Evolutionary conservation across 2,329 filamentous ascomycete species (phyloP), one percentile per base, ranked within the genome.

Genomic region (Zymoseptoria tritici): DNA sequence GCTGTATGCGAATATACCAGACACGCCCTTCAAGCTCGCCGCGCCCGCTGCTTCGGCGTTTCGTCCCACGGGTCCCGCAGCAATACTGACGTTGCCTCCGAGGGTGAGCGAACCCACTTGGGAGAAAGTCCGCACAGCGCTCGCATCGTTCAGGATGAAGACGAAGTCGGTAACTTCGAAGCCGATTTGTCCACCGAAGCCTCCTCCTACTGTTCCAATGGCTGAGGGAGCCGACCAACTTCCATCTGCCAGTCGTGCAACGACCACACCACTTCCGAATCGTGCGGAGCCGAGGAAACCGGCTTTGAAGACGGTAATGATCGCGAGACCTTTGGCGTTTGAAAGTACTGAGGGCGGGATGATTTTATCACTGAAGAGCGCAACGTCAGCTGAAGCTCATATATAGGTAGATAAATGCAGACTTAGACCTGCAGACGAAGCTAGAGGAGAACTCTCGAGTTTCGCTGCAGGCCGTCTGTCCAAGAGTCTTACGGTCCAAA

Each of bases 31-130:
- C 64, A 96, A 81, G 67, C 90, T 96, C 7, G 94, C 94, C 13
- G 92, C 93, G 64, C 94, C 94, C 42, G 94, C 93, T 11, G 94
- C 94, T 76, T 99, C 94, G 52, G 93, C 94, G 75, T 97, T 97
- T 69, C 94, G 85, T 57, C 94, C 94, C 24, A 99, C 84, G 0
- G 94, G 94, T 1, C 94, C 94, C 6, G 94, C 94, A 19, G 94
- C 94, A 68, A 99, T 88, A 3, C 91, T 96, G 42, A 97, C 94
- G 72, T 99, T 99, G 65, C 94, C 94, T 68, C 94, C 94, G 6
- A 99, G 82, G 4, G 94, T 97, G 63, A 99, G 80, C 57, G 89
- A 93, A 3, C 94, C 94, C 49, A 88, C 86, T 75, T 97, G 93
- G 5, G 92, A 91, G 76, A 99, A 97, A 8, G 93, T 92, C 75